phyloP scores from a whole-genome alignment of 192 early-diverging fungal species.

The Entomortierella parvispora region DNA sequence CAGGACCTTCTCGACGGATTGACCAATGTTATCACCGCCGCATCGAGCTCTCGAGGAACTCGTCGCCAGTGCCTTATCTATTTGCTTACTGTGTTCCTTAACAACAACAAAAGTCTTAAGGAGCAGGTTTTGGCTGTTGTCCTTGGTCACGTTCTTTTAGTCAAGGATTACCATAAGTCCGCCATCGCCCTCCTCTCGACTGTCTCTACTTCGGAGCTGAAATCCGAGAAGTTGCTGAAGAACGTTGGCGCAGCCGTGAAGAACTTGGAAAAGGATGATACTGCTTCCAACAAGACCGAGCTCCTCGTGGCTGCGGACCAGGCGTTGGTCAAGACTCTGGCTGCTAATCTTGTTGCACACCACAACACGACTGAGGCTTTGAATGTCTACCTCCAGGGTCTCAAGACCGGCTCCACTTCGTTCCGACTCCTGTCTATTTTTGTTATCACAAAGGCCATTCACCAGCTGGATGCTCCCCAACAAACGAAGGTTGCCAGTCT shows the following conservation, averaged over 20 bases:
- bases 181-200: constrained; percentile 37
- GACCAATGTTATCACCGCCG: constrained; percentile 24
- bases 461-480: constrained; percentile 15
- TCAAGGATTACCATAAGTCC: constrained; percentile 47
- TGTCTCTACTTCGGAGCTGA: constrained; percentile 32
- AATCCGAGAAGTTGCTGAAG: constrained; percentile 32
- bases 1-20: constrained; percentile 43
- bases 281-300: constrained; percentile 9
- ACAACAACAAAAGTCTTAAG: constrained; percentile 36
- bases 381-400: constrained; percentile 48
- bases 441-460: constrained; percentile 50
- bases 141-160: constrained; percentile 44
- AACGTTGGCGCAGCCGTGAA: constrained; percentile 23
- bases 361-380: constrained; percentile 22
- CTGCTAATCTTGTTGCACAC: constrained; percentile 35
- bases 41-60: constrained; percentile 13
- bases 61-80: constrained; percentile 38
- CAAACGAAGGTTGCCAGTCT: constrained; percentile 22
- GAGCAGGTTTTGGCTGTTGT: constrained; percentile 48
- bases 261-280: constrained; percentile 27
- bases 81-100: constrained; percentile 49
- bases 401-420: constrained; percentile 25
- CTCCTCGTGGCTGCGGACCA: constrained; percentile 22
- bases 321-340: constrained; percentile 51
- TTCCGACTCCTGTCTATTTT: constrained; percentile 51